A percentile compares a stretch with the other conserved stretches of the same genome.
These are phyloP conservation scores for Nothopassalora personata DNA, from an alignment of 2,329 filamentous ascomycete genomes.

Conservation along the genomic window DNA sequence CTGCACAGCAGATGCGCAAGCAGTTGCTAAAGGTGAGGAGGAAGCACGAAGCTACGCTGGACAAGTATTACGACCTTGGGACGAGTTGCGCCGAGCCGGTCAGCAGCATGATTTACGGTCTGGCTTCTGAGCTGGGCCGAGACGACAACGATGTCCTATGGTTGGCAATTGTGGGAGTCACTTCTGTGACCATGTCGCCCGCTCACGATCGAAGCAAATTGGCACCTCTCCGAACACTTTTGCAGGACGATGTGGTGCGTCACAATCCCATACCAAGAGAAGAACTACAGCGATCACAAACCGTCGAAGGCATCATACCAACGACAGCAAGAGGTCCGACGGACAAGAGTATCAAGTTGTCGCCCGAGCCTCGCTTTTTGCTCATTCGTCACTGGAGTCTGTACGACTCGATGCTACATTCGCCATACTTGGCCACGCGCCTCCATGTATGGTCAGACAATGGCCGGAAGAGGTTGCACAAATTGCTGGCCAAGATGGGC, in stretches of 20 bases:
- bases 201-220: conserved; percentile 64
- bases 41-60: conserved; percentile 70
- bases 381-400: conserved; percentile 94
- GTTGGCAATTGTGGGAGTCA: conserved; percentile 90
- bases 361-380: conserved; percentile 87
- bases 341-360: conserved; percentile 85
- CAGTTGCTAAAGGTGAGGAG: conserved; percentile 68
- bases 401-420: conserved; percentile 98
- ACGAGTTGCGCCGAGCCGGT: conserved; percentile 92
- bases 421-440: conserved; percentile 84
- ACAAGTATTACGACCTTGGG: conserved; percentile 79
- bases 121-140: conserved; percentile 88
- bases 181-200: conserved; percentile 75
- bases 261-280: conserved; percentile 71
- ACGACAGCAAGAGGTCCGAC: conserved; percentile 83
- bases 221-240: conserved; percentile 70
- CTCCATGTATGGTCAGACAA: conserved; percentile 92
- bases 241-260: conserved; percentile 89
- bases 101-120: conserved; percentile 86
- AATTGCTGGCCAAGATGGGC: conserved; percentile 95
- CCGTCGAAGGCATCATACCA: conserved; percentile 76
- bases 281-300: conserved; percentile 48
- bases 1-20: conserved; percentile 65
- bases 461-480: conserved; percentile 83
- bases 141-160: conserved; percentile 96